Conservation (phyloP, 1,284 basidiomycete genomes). For the Puccinia triticina region DNA sequence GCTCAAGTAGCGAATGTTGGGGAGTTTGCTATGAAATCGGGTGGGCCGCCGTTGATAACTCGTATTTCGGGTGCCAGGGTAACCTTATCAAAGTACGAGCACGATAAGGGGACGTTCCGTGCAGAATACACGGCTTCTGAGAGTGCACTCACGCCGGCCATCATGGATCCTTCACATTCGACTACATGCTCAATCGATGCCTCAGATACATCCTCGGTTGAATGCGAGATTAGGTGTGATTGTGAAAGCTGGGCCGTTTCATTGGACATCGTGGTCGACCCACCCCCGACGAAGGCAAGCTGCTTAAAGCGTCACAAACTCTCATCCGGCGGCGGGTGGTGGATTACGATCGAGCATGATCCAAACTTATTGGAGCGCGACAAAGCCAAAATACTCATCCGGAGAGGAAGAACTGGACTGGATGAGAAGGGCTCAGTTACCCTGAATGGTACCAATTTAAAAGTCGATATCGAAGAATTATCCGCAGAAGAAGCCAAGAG, state of each 20-base stretch:
- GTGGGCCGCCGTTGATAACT: constrained; percentile 86
- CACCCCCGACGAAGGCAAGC: constrained; percentile 81
- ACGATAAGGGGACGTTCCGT: constrained; percentile 78
- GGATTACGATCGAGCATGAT: constrained; percentile 91
- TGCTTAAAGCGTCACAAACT: constrained; percentile 85
- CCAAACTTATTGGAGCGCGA: constrained; percentile 75
- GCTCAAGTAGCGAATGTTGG: constrained; percentile 78
- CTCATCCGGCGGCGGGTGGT: constrained; percentile 90
- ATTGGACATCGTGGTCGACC: constrained; percentile 88
- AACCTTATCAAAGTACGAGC: constrained; percentile 77
- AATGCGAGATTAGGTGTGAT: constrained; percentile 93
- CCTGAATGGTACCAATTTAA: constrained; percentile 84
- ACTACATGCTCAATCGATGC: constrained; percentile 30
- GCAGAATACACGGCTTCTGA: constrained; percentile 71
- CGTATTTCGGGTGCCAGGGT: constrained; percentile 77
- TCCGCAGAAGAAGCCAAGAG: constrained; percentile 83
- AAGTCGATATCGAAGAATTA: constrained; percentile 88
- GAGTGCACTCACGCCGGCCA: constrained; percentile 47
- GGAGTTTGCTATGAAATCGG: constrained; percentile 90
- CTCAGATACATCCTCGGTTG: constrained; percentile 67
- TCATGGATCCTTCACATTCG: constrained; percentile 53
- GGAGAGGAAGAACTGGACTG: constrained; percentile 65
- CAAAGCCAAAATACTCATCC: constrained; percentile 72
- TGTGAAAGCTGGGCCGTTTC: constrained; percentile 85
- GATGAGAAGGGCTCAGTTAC: constrained; percentile 74